phyloP scores from a whole-genome alignment of 306 rosid genomes.

The Casuarina cunninghamiana region DNA sequence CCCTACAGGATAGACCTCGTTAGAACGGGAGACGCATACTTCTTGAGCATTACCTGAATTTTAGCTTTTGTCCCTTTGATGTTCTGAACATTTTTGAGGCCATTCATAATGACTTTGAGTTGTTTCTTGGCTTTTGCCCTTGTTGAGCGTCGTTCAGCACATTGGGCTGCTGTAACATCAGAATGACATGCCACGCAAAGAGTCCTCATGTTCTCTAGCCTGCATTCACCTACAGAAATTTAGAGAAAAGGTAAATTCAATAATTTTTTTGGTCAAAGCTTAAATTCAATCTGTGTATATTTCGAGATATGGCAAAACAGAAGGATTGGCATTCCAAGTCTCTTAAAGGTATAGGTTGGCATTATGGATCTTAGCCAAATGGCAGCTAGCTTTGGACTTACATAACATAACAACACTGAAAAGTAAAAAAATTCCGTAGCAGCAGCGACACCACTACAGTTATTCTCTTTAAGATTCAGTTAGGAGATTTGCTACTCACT shows the following conservation, averaged over 20 bases:
- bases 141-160: slow-evolving; percentile 65
- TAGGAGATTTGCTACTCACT: neutral
- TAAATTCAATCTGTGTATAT: slow-evolving; percentile 10
- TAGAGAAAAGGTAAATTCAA: neutral
- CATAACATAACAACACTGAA: neutral
- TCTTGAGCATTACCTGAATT: slow-evolving; percentile 44
- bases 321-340: neutral
- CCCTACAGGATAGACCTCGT: neutral
- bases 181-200: slow-evolving; percentile 91
- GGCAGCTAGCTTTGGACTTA: too few relatives aligned
- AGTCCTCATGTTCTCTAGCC: slow-evolving; percentile 89
- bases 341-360: neutral
- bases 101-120: slow-evolving; percentile 56
- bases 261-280: neutral
- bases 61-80: slow-evolving; percentile 20
- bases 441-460: neutral
- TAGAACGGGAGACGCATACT: slow-evolving; percentile 4
- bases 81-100: slow-evolving; percentile 36
- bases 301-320: too few relatives aligned
- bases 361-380: too few relatives aligned
- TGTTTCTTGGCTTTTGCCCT: slow-evolving; percentile 79
- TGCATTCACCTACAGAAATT: slow-evolving; percentile 68
- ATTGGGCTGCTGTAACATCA: slow-evolving; percentile 75
- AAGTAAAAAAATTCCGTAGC: neutral
- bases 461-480: neutral